Evolutionary conservation across 1,139 yeast species (phyloP), one percentile per base, ranked within the genome.

Genomic region (Oligophagozyma castellii): DNA sequence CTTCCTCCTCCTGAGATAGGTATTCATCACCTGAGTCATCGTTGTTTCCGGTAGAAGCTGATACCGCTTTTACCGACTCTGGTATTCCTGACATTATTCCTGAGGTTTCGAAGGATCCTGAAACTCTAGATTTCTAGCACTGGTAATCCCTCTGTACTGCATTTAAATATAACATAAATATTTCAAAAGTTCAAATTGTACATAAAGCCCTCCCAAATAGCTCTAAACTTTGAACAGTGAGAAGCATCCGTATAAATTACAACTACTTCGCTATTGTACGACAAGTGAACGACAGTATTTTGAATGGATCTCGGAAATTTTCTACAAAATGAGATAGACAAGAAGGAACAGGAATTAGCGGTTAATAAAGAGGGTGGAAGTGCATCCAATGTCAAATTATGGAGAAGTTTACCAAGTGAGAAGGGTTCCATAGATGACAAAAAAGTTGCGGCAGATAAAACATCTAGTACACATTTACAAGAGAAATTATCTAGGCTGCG

Each of bases 1-100:
- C 58, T 35, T 58, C 60, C 21, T 59, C 64, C 30, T 51, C 52
- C 20, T 59, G 62, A 2, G 61, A 55, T 23, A 58, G 37, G 33
- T 56, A 56, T 19, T 54, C 62, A 32, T 57, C 61, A 26, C 56
- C 60, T 11, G 53, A 48, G 19, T 41, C 37, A 33, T 30, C 35
- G 18, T 26, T 25, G 16, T 16, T 18, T 12, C 16, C 29, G 7
- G 27, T 20, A 23, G 18, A 29, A 19, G 24, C 29, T 7, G 22
- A 29, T 16, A 22, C 25, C 12, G 20, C 24, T 6, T 20, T 22
- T 22, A 14, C 22, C 10, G 14, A 22, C 8, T 12, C 23, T 8
- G 24, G 29, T 15, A 18, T 31, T 22, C 29, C 29, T 12, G 30
- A 28, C 33, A 32, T 35, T n/a, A n/a, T n/a, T n/a, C n/a, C n/a